phyloP scores from a whole-genome alignment of 805 yeast genomes.

The Spathaspora hagerdaliae region DNA sequence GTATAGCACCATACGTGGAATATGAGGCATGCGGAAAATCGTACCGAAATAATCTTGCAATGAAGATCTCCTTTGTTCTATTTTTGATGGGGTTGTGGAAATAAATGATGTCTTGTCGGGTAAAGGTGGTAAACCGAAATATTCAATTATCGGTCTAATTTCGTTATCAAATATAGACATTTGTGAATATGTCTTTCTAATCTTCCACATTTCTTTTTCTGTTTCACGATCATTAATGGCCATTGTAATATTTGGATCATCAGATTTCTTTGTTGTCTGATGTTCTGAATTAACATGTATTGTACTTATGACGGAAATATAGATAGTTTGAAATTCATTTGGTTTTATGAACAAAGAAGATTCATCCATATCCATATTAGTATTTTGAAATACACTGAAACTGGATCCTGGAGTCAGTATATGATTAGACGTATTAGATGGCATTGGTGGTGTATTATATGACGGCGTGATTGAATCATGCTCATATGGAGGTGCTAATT shows the following conservation, averaged over 20 bases:
- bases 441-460: neutral
- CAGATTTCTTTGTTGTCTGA: constrained; percentile 38
- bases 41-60: constrained; percentile 59
- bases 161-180: constrained; percentile 58
- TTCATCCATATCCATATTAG: constrained; percentile 34
- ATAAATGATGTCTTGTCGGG: constrained; percentile 63
- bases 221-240: constrained; percentile 60
- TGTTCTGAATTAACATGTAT: constrained; percentile 28
- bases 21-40: constrained; percentile 52
- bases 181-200: constrained; percentile 59
- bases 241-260: constrained; percentile 59
- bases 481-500: constrained; percentile 8
- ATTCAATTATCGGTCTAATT: constrained; percentile 48
- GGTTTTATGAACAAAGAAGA: constrained; percentile 56
- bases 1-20: constrained; percentile 49
- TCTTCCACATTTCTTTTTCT: constrained; percentile 68
- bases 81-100: constrained; percentile 58
- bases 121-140: constrained; percentile 54
- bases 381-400: constrained; percentile 18
- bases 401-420: constrained; percentile 22
- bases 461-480: neutral
- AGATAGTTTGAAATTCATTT: constrained; percentile 49
- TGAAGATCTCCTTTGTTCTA: constrained; percentile 54
- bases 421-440: neutral
- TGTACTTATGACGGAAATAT: constrained; percentile 47